These are phyloP conservation scores for Hymenoscyphus repandus DNA, from an alignment of 2,329 filamentous ascomycete genomes.

Conservation along the genomic window DNA sequence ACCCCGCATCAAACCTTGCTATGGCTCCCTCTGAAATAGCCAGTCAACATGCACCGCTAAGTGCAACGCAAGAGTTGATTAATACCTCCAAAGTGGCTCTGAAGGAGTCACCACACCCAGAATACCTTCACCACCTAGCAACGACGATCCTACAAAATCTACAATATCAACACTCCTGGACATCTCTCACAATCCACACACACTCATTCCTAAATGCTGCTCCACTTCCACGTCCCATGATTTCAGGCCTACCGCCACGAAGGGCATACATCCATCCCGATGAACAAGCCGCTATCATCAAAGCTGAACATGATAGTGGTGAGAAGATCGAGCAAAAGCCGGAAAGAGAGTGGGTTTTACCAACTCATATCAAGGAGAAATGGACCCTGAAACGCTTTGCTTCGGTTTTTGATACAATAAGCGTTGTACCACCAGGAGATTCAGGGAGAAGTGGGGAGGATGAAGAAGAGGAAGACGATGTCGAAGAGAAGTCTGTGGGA, in stretches of 20 bases:
- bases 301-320: constrained; percentile 47
- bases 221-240: constrained; percentile 53
- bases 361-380: constrained; percentile 66
- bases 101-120: constrained; percentile 18
- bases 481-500: constrained; percentile 29
- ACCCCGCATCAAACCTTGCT: too few species aligned
- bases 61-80: constrained; percentile 26
- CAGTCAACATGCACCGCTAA: constrained; percentile 14
- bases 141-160: constrained; percentile 65
- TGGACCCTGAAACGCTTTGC: constrained; percentile 65
- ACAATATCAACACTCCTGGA: constrained; percentile 72
- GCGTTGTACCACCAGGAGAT: constrained; percentile 37
- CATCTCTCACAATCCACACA: constrained; percentile 49
- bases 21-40: constrained; percentile 18
- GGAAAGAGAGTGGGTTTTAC: constrained; percentile 71
- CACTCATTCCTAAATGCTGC: constrained; percentile 36
- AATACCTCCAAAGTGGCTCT: constrained; percentile 18
- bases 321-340: constrained; percentile 43
- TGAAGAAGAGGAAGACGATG: constrained; percentile 12
- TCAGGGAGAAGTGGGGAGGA: constrained; percentile 18
- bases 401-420: constrained; percentile 61
- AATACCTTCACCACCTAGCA: constrained; percentile 45
- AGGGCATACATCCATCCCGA: constrained; percentile 76
- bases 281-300: constrained; percentile 70
- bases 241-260: constrained; percentile 68